Conservation (phyloP, 2,329 filamentous ascomycete species). For the Fonsecaea erecta region DNA sequence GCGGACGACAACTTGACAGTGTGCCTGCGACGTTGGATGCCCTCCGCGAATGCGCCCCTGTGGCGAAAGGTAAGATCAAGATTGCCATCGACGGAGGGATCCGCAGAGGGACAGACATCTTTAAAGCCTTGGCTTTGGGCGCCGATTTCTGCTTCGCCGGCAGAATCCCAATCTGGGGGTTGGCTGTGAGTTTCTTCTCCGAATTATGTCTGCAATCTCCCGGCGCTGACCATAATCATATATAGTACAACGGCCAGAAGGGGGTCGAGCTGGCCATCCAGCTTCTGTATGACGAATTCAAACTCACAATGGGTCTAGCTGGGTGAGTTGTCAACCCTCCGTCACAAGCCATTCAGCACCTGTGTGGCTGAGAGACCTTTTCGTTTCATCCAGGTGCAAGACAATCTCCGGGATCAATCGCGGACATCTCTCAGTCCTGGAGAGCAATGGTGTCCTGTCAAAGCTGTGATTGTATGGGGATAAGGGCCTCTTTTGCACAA, state of each 20-base stretch:
- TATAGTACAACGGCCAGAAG: constrained; percentile 22
- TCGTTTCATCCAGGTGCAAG: constrained; percentile 26
- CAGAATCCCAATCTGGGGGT: constrained; percentile 43
- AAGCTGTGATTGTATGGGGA: constrained; percentile 36
- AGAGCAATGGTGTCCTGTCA: constrained; percentile 39
- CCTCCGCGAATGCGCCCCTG: constrained; percentile 30
- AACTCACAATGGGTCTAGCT: constrained; percentile 22
- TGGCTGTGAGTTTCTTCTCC: constrained; percentile 37
- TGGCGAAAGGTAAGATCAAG: constrained; percentile 41
- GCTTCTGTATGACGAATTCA: constrained; percentile 24
- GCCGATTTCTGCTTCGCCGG: constrained; percentile 44
- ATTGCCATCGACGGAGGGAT: constrained; percentile 43
- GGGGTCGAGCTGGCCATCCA: constrained; percentile 23
- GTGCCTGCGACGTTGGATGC: constrained; percentile 36
- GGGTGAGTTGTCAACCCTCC: constrained; percentile 35
- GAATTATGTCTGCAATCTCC: neutral
- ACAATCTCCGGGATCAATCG: constrained; percentile 41
- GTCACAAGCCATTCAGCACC: neutral
- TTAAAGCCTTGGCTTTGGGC: constrained; percentile 46
- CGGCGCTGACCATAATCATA: too few relatives aligned
- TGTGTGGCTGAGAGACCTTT: too few relatives aligned
- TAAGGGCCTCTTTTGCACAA: neutral
- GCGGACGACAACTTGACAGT: constrained; percentile 34
- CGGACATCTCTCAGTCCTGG: constrained; percentile 40
- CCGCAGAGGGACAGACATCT: constrained; percentile 44